Percentiles rank a stretch among this genome's conserved stretches.
These are phyloP conservation scores for Cutaneotrichosporon mucoides DNA, from an alignment of 1,284 basidiomycete species.

Conservation along the genomic window DNA sequence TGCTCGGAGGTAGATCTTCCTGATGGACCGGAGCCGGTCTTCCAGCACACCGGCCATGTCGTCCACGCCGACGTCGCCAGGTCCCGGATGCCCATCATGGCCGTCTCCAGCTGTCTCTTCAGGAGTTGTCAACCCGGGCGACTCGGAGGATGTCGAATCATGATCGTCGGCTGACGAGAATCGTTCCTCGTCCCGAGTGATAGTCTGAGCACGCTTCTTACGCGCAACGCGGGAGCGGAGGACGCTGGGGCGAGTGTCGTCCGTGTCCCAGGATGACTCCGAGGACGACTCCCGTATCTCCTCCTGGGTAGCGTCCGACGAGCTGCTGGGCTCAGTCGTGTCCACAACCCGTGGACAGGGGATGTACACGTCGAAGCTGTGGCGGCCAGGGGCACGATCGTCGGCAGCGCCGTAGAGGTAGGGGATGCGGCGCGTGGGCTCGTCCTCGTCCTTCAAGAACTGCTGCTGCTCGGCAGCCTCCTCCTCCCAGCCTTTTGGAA, in stretches of 20 bases:
- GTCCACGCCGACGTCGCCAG: background rate
- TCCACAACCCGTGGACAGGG: slow-evolving; percentile 24
- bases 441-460: slow-evolving; percentile 71
- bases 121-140: background rate
- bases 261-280: slow-evolving; percentile 9
- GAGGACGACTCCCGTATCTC: slow-evolving; percentile 7
- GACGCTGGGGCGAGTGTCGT: background rate
- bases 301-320: background rate
- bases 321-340: background rate
- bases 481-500: slow-evolving; percentile 59
- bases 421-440: slow-evolving; percentile 60
- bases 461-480: slow-evolving; percentile 57
- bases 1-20: slow-evolving; percentile 12
- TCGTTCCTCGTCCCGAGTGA: slow-evolving; percentile 1
- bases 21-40: slow-evolving; percentile 8
- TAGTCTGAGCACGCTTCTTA: background rate
- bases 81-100: too few species aligned
- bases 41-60: slow-evolving; percentile 13
- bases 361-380: slow-evolving; percentile 33
- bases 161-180: background rate
- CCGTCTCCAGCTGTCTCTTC: too few species aligned
- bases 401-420: slow-evolving; percentile 54
- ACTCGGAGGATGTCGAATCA: background rate
- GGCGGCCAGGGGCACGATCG: slow-evolving; percentile 16
- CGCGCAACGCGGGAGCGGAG: slow-evolving; percentile 8